phyloP scores from a whole-genome alignment of 73 alveolate species.

The Tetrahymena elliotti region DNA sequence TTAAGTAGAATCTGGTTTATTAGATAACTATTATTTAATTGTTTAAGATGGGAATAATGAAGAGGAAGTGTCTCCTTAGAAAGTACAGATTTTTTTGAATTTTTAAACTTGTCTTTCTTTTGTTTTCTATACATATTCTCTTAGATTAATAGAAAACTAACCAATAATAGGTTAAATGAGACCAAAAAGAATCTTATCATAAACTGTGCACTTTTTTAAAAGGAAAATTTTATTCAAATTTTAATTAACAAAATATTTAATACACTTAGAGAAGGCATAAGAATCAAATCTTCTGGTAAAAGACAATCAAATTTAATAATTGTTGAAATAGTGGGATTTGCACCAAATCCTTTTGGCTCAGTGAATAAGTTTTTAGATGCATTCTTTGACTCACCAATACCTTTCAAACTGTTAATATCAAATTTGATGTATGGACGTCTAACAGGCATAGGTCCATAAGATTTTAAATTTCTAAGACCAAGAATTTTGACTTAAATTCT shows the following conservation, averaged over 20 bases:
- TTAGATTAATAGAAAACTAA: constrained; percentile 63
- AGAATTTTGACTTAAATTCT: constrained; percentile 15
- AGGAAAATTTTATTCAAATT: constrained; percentile 44
- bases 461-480: constrained; percentile 24
- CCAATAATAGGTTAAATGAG: constrained; percentile 84
- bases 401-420: constrained; percentile 65
- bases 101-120: not conserved
- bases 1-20: not conserved
- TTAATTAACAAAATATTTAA: constrained; percentile 51
- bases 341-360: constrained; percentile 89
- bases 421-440: constrained; percentile 84
- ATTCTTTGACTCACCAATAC: constrained; percentile 51
- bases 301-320: constrained; percentile 71
- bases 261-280: constrained; percentile 58
- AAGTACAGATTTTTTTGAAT: not conserved
- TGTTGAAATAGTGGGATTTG: constrained; percentile 89
- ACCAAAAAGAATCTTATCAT: constrained; percentile 71
- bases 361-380: constrained; percentile 72
- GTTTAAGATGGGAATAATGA: not conserved
- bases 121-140: constrained; percentile 55
- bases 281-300: constrained; percentile 72
- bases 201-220: constrained; percentile 49
- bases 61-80: not conserved
- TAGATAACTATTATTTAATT: not conserved
- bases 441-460: constrained; percentile 71